These are phyloP conservation scores for Priceomyces melissophilus DNA, from an alignment of 805 yeast genomes.

Conservation along the genomic window DNA sequence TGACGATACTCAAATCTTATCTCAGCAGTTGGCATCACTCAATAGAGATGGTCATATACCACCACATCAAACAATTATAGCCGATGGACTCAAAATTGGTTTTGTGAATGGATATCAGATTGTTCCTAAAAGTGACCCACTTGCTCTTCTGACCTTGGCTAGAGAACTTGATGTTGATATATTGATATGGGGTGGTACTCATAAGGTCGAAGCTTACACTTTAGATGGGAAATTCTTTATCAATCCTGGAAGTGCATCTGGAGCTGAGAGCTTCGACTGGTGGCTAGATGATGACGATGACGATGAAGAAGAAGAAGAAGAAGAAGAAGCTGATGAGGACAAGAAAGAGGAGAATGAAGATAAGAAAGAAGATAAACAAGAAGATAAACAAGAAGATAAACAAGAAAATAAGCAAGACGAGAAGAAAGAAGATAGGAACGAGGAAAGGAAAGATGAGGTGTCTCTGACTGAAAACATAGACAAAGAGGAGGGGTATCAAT, in stretches of 20 bases:
- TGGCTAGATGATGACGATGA: slow-evolving; percentile 54
- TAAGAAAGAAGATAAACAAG: slow-evolving; percentile 11
- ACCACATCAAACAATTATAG: slow-evolving; percentile 57
- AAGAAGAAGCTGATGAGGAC: slow-evolving; percentile 27
- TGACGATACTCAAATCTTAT: slow-evolving; percentile 48
- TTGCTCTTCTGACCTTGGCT: slow-evolving; percentile 76
- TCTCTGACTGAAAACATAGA: neutral
- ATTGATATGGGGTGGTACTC: slow-evolving; percentile 90
- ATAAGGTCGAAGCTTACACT: slow-evolving; percentile 88
- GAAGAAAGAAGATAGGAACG: slow-evolving; percentile 6
- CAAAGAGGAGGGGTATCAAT: slow-evolving; percentile 6
- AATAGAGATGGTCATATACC: slow-evolving; percentile 41
- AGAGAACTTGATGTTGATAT: slow-evolving; percentile 91
- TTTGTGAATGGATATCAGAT: slow-evolving; percentile 80
- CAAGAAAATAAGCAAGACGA: slow-evolving; percentile 28
- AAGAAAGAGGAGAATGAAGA: slow-evolving; percentile 18
- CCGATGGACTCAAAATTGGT: slow-evolving; percentile 76
- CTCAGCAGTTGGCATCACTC: slow-evolving; percentile 27
- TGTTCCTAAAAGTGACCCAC: slow-evolving; percentile 84
- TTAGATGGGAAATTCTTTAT: slow-evolving; percentile 89
- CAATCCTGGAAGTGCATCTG: slow-evolving; percentile 97
- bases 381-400: slow-evolving; percentile 31
- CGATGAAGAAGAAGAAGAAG: slow-evolving; percentile 29
- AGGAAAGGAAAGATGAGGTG: slow-evolving; percentile 3
- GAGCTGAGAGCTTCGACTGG: slow-evolving; percentile 68